Evolutionary conservation across 2,329 filamentous ascomycete genomes (phyloP), one percentile per base, ranked within the genome.

Genomic region (Paecilomyces dactylethromorphus): DNA sequence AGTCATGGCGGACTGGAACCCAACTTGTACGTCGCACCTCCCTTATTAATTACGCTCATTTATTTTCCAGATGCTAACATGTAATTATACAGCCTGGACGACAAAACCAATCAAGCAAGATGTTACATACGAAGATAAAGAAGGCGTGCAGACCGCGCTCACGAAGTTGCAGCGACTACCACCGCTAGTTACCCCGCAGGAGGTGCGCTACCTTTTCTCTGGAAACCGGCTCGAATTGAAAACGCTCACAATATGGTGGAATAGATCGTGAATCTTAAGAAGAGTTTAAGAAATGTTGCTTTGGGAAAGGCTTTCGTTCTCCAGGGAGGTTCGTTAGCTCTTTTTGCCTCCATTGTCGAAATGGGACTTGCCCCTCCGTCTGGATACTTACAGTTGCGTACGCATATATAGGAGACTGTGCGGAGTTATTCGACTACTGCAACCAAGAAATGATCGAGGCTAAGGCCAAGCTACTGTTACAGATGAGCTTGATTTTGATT

Each of bases 361-460:
- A 32, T 92, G 93, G 64, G 91, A 93, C 12, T 97, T 99, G 73
- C 82, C 99, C 8, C 85, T 99, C 3, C 94, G 97, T 78, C 94
- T 94, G 60, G 94, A 93, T 76, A 66, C 55, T 66, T 65, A 13
- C 10, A 15, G 3, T 5, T 56, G 3, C 24, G 32, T 49, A 13
- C 33, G 39, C 54, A 58, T 32, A 59, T 55, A 31, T 39, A 77
- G 75, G 77, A 53, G 94, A 99, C 77, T 99, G 94, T 71, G 94
- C 94, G 15, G 94, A 99, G 79, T 84, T 97, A 10, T 99, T 99
- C 70, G 91, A 94, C 75, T 99, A 99, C 80, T 99, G 94, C 76
- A 87, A 90, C 67, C 88, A 92, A 72, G 84, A 84, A 13, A 89
- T 90, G 64, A 97, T 99, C 66, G 92, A 97, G 77, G 89, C 91